phyloP scores from a whole-genome alignment of 192 early-diverging fungal species.

The Umbelopsis isabellina region DNA sequence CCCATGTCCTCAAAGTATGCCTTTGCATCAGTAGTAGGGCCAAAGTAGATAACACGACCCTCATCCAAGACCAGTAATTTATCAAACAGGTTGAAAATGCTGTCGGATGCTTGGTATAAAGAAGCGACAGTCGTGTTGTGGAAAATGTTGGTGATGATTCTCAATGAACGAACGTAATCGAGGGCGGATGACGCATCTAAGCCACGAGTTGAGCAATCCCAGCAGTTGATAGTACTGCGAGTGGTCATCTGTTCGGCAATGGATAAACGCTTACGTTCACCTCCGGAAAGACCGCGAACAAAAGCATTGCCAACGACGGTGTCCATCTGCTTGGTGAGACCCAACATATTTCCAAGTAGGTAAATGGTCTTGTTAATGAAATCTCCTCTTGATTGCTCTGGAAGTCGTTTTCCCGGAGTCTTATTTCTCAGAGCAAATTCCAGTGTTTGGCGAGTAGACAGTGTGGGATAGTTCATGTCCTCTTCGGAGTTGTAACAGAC shows the following conservation, averaged over 20 bases:
- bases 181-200: conserved; percentile 82
- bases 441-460: conserved; percentile 79
- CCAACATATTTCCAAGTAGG: conserved; percentile 55
- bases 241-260: conserved; percentile 79
- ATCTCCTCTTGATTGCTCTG: conserved; percentile 49
- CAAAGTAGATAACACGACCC: conserved; percentile 73
- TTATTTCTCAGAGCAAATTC: conserved; percentile 78
- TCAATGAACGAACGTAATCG: conserved; percentile 76
- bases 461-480: conserved; percentile 77
- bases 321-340: conserved; percentile 61
- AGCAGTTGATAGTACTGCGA: conserved; percentile 57
- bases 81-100: conserved; percentile 77
- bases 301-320: conserved; percentile 79
- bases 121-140: conserved; percentile 63
- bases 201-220: conserved; percentile 70
- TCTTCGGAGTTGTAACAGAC: conserved; percentile 84
- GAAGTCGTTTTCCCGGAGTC: conserved; percentile 59
- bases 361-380: conserved; percentile 53
- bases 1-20: conserved; percentile 67
- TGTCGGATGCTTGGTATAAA: conserved; percentile 76
- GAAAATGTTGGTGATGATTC: conserved; percentile 72
- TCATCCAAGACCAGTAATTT: conserved; percentile 67
- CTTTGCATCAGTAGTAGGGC: conserved; percentile 59
- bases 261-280: conserved; percentile 77
- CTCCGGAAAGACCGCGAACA: conserved; percentile 79